phyloP scores from a whole-genome alignment of 1,139 yeast genomes.

The Saccharomyces hybrid region DNA sequence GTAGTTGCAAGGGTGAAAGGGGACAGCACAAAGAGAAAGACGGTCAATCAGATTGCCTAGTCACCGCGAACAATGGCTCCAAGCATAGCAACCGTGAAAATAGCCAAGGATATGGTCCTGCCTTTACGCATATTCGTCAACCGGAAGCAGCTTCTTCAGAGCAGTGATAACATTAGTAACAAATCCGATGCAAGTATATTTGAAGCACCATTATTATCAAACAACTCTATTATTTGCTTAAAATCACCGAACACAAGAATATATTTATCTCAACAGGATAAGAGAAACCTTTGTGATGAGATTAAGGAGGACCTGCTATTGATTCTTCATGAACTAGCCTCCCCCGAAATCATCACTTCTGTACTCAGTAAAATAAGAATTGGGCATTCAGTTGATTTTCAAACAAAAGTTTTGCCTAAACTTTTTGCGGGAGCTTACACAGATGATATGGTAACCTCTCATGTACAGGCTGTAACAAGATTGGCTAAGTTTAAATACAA shows the following conservation, averaged over 20 bases:
- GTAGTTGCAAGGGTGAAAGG: no score
- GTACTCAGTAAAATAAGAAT: constrained; percentile 22
- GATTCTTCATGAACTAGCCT: constrained; percentile 26
- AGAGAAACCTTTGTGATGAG: constrained; percentile 22
- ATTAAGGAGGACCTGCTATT: constrained; percentile 23
- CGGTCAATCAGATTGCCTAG: background rate
- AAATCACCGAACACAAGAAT: constrained; percentile 26
- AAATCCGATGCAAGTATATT: constrained; percentile 13
- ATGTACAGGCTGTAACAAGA: constrained; percentile 20
- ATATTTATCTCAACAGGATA: constrained; percentile 27
- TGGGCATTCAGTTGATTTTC: constrained; percentile 22
- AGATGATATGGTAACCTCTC: constrained; percentile 9
- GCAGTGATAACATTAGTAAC: constrained; percentile 9
- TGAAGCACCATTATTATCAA: constrained; percentile 30
- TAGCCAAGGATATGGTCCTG: constrained; percentile 18
- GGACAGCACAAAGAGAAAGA: background rate
- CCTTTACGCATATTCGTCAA: constrained; percentile 29
- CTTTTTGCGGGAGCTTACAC: constrained; percentile 7
- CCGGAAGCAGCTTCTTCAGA: constrained; percentile 23
- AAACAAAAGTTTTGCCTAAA: constrained; percentile 13
- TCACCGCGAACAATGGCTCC: constrained; percentile 10
- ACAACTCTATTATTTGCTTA: constrained; percentile 28
- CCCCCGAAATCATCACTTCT: constrained; percentile 16
- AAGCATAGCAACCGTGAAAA: constrained; percentile 22
- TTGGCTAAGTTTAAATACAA: constrained; percentile 22